phyloP scores from a whole-genome alignment of 1,139 yeast species.

The Suhomyces choctaworum region DNA sequence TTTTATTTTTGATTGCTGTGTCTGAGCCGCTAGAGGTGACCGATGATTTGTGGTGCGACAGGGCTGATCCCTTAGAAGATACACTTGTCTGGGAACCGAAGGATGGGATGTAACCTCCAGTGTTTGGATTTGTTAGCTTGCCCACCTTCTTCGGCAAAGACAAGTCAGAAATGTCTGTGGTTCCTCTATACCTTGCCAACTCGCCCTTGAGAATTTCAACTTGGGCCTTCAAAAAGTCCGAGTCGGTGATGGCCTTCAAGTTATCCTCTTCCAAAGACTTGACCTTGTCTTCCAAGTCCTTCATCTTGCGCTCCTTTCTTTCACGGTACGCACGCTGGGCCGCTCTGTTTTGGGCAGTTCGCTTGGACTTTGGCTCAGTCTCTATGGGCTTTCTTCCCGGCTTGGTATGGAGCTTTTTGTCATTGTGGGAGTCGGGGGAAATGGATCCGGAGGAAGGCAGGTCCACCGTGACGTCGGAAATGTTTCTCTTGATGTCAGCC shows the following conservation, averaged over 20 bases:
- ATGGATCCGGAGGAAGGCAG: conserved; percentile 14
- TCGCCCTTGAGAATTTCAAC: conserved; percentile 74
- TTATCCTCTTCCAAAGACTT: conserved; percentile 68
- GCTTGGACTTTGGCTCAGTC: conserved; percentile 77
- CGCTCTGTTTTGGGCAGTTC: conserved; percentile 96
- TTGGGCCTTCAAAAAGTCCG: conserved; percentile 73
- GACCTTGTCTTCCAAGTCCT: conserved; percentile 82
- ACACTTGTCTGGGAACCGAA: conserved; percentile 17
- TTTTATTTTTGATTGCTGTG: neutral
- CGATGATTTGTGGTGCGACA: conserved; percentile 7
- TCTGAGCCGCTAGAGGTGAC: conserved; percentile 5
- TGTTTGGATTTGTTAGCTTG: conserved; percentile 28
- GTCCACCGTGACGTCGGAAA: conserved; percentile 26
- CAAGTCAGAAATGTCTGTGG: conserved; percentile 37
- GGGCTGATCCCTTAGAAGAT: conserved; percentile 14
- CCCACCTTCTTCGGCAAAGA: conserved; percentile 38
- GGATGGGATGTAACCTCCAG: conserved; percentile 21
- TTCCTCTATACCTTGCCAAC: conserved; percentile 62
- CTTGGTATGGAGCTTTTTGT: conserved; percentile 42
- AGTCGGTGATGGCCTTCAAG: conserved; percentile 61
- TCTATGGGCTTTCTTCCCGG: conserved; percentile 72
- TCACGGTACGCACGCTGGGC: conserved; percentile 97
- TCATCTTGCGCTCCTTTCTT: conserved; percentile 84
- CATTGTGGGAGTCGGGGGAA: conserved; percentile 29
- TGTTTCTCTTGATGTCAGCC: conserved; percentile 41